Evolutionary conservation across 257 asterid genomes (phyloP).

Genomic region (Fraxinus pennsylvanica): DNA sequence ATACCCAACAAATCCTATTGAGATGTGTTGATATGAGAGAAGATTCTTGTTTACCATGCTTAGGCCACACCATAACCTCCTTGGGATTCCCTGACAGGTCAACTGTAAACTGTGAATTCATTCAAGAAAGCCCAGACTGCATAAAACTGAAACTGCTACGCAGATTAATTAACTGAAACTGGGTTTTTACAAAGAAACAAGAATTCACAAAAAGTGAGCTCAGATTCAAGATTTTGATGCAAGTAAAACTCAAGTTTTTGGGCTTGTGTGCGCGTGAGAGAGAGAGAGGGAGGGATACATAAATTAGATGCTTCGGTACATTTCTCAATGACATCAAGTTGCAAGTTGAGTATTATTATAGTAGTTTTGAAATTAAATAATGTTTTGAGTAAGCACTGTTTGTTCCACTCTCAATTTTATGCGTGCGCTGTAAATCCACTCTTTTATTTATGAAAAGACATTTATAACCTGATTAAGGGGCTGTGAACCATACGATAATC

Average conservation of each 20-base stretch:
- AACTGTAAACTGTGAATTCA: neutral
- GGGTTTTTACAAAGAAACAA: neutral
- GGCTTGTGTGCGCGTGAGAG: neutral
- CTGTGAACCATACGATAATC: conserved; percentile 29
- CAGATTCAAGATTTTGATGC: neutral
- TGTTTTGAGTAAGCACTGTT: conserved; percentile 10
- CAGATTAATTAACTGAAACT: neutral
- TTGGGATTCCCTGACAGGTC: conserved; percentile 25
- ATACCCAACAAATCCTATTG: neutral
- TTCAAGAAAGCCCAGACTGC: neutral
- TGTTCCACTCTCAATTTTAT: conserved; percentile 29
- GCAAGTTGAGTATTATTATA: conserved; percentile 15
- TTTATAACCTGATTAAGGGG: neutral
- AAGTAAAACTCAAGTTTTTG: neutral
- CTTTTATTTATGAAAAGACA: neutral
- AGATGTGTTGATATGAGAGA: conserved; percentile 26
- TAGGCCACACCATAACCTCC: conserved; percentile 31
- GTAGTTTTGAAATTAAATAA: conserved; percentile 18
- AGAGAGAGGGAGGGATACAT: neutral
- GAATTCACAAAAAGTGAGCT: neutral
- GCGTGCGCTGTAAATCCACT: conserved; percentile 51
- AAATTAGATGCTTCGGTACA: conserved; percentile 27
- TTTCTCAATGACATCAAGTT: conserved; percentile 29
- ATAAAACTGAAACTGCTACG: neutral
- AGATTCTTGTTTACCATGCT: conserved; percentile 27